Conservation (phyloP, 202 grass and related monocot species). For the Elaeis oleifera region DNA sequence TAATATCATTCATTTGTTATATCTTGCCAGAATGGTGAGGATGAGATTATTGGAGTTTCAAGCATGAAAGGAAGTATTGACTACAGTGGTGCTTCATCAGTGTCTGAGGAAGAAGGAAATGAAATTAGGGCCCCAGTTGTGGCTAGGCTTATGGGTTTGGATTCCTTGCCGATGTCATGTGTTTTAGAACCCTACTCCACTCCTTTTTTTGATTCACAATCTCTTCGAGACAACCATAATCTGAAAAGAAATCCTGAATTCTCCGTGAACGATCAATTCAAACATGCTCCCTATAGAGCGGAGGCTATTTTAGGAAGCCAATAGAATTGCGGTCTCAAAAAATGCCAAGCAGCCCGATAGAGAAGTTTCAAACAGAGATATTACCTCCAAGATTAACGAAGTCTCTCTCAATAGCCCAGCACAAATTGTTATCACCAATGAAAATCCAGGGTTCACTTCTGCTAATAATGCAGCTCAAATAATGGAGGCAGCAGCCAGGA, state of each 20-base stretch:
- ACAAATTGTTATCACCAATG: conserved; percentile 59
- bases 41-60: conserved; percentile 38
- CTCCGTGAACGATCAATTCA: conserved; percentile 30
- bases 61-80: conserved; percentile 67
- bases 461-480: conserved; percentile 65
- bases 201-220: conserved; percentile 48
- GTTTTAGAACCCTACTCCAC: conserved; percentile 53
- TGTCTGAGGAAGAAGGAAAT: conserved; percentile 51
- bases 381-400: conserved; percentile 54
- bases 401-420: conserved; percentile 32
- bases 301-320: conserved; percentile 54
- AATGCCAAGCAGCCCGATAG: conserved; percentile 72
- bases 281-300: conserved; percentile 28
- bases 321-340: conserved; percentile 58
- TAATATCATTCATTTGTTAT: background rate
- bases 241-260: conserved; percentile 54
- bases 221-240: conserved; percentile 42
- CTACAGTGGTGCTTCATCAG: conserved; percentile 64
- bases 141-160: conserved; percentile 85
- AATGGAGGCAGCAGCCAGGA: conserved; percentile 81
- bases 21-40: conserved; percentile 50
- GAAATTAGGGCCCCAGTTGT: conserved; percentile 67
- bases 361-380: conserved; percentile 69
- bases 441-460: conserved; percentile 65
- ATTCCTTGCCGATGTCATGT: conserved; percentile 50